A percentile compares a stretch with the other conserved stretches of the same genome.
These are phyloP conservation scores for Suhomyces sp. DNA, from an alignment of 805 yeast genomes.

Conservation along the genomic window DNA sequence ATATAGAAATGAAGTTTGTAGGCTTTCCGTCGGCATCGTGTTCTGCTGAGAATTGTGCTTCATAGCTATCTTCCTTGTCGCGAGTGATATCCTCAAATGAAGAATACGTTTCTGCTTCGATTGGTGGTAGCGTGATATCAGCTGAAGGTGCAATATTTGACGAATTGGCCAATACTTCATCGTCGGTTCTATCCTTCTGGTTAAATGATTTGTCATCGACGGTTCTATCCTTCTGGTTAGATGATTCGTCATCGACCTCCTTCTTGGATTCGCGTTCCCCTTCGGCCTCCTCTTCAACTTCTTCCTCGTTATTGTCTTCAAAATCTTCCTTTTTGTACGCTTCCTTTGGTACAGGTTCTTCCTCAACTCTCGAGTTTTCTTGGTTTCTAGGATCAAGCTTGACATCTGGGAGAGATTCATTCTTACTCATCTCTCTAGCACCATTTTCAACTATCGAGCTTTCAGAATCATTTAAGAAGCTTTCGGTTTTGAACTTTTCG, in stretches of 20 bases:
- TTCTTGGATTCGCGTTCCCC: constrained; percentile 11
- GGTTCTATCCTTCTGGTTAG: background rate
- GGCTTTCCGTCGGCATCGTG: constrained; percentile 32
- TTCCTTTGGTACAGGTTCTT: constrained; percentile 9
- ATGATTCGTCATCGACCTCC: background rate
- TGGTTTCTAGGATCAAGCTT: background rate
- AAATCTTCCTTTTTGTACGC: background rate
- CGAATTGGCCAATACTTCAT: constrained; percentile 39
- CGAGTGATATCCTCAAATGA: constrained; percentile 42
- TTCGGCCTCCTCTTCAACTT: background rate
- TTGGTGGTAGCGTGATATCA: constrained; percentile 35
- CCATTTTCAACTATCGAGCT: constrained; percentile 14
- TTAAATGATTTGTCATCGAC: background rate
- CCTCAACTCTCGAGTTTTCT: background rate
- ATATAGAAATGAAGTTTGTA: constrained; percentile 34
- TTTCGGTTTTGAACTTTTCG: constrained; percentile 9
- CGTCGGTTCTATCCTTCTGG: background rate
- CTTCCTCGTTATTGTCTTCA: background rate
- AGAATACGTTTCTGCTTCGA: constrained; percentile 40
- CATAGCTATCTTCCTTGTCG: constrained; percentile 27
- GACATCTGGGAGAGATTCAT: background rate
- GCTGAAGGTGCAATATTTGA: constrained; percentile 38
- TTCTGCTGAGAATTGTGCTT: constrained; percentile 42
- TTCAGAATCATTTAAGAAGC: constrained; percentile 3
- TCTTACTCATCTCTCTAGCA: background rate